Conservation (phyloP, 2,329 filamentous ascomycete genomes). For the Fusarium sp. region DNA sequence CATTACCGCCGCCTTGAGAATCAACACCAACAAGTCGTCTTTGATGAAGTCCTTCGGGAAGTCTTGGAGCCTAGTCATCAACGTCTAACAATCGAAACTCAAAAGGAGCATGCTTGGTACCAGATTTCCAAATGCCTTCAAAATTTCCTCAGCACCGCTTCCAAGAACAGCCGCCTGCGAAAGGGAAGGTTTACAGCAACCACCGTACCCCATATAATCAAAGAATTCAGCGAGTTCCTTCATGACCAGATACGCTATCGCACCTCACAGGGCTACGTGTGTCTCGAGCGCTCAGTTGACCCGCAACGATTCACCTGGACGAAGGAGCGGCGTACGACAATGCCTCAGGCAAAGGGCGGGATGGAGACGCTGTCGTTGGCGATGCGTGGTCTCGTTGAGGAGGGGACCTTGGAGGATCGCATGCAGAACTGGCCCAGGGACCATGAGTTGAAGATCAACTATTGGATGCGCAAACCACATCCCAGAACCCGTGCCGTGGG, state of each 20-base stretch:
- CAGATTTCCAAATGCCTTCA: conserved; percentile 45
- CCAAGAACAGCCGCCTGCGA: conserved; percentile 37
- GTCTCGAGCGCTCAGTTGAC: conserved; percentile 39
- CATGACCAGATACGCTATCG: conserved; percentile 47
- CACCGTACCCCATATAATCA: conserved; percentile 47
- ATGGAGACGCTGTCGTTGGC: conserved; percentile 20
- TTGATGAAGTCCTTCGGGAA: conserved; percentile 49
- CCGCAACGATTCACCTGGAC: conserved; percentile 39
- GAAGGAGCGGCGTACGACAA: conserved; percentile 35
- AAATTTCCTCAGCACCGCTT: conserved; percentile 44
- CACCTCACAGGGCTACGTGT: conserved; percentile 47
- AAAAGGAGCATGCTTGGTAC: conserved; percentile 49
- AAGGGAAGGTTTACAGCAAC: conserved; percentile 30
- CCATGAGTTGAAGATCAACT: conserved; percentile 35
- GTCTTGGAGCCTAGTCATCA: conserved; percentile 28
- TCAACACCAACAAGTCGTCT: conserved; percentile 43
- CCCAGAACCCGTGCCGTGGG: conserved; percentile 31
- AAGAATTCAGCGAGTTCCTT: conserved; percentile 51
- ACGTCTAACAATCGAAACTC: conserved; percentile 45
- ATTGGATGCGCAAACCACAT: conserved; percentile 42
- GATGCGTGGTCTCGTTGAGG: conserved; percentile 15
- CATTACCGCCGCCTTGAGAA: conserved; percentile 46
- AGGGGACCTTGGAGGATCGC: conserved; percentile 15
- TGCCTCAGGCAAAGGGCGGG: conserved; percentile 42
- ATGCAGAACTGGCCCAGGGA: conserved; percentile 39